phyloP scores from a whole-genome alignment of 495 filamentous ascomycete genomes.

The Rhizodiscina lignyota region DNA sequence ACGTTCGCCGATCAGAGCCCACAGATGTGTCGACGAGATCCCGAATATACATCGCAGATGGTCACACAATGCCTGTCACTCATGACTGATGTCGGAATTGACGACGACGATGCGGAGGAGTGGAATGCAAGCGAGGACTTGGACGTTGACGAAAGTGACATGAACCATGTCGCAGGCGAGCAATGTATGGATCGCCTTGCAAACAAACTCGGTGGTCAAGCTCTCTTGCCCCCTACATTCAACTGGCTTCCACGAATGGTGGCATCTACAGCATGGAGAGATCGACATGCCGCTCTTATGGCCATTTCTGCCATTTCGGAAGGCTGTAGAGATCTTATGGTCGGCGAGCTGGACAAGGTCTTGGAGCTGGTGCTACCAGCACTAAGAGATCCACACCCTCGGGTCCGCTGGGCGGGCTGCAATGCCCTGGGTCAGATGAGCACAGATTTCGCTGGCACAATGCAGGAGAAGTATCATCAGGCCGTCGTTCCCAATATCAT shows the following conservation, averaged over 20 bases:
- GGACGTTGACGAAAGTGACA: conserved; percentile 88
- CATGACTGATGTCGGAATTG: conserved; percentile 96
- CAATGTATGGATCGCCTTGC: conserved; percentile 97
- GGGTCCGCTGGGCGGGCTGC: conserved; percentile 94
- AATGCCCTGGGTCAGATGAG: conserved; percentile 99
- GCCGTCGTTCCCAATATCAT: conserved; percentile 79
- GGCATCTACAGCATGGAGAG: conserved; percentile 84
- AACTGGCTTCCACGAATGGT: conserved; percentile 96
- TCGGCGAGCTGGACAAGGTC: conserved; percentile 83
- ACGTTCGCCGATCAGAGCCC: conserved; percentile 94
- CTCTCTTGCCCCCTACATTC: conserved; percentile 85
- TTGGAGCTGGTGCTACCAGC: conserved; percentile 85
- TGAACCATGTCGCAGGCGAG: conserved; percentile 95
- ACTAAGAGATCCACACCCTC: conserved; percentile 78
- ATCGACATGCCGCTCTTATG: conserved; percentile 96
- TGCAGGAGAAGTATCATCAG: conserved; percentile 91
- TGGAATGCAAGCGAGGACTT: conserved; percentile 92
- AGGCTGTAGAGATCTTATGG: conserved; percentile 91
- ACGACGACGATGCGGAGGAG: conserved; percentile 87
- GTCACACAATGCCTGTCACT: conserved; percentile 95
- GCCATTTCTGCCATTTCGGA: conserved; percentile 98
- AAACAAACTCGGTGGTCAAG: conserved; percentile 84
- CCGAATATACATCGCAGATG: conserved; percentile 84
- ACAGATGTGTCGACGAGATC: conserved; percentile 84
- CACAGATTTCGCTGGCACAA: conserved; percentile 95